A percentile compares a stretch with the other conserved stretches of the same genome.
These are phyloP conservation scores for Forsythia viridissima DNA, from an alignment of 257 asterid genomes.

Conservation along the genomic window DNA sequence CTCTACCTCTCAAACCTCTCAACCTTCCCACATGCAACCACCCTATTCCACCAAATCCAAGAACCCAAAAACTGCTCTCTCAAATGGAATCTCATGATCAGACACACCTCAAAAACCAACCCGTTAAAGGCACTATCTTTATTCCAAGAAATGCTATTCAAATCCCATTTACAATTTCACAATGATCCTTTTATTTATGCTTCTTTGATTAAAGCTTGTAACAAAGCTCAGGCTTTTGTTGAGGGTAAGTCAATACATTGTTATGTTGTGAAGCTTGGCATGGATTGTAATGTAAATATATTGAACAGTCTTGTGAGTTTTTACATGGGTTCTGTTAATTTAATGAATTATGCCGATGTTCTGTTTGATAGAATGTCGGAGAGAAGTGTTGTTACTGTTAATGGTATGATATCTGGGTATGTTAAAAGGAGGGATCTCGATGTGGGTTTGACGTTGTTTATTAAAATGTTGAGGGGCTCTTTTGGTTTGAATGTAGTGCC, in stretches of 20 bases:
- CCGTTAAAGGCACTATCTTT: constrained; percentile 46
- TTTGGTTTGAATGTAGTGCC: constrained; percentile 42
- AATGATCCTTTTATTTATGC: constrained; percentile 51
- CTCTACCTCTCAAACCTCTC: constrained; percentile 36
- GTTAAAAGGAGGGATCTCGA: constrained; percentile 34
- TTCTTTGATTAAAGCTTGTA: constrained; percentile 55
- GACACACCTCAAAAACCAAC: constrained; percentile 40
- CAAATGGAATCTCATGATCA: constrained; percentile 42
- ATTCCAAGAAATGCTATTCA: constrained; percentile 33
- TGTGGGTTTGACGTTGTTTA: constrained; percentile 38
- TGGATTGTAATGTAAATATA: constrained; percentile 43
- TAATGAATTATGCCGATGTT: constrained; percentile 31
- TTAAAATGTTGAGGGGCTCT: constrained; percentile 38
- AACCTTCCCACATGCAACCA: constrained; percentile 27
- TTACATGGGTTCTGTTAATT: constrained; percentile 39
- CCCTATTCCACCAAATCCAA: constrained; percentile 34
- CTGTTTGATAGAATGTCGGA: constrained; percentile 37
- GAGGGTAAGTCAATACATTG: constrained; percentile 55
- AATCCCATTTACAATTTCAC: constrained; percentile 2
- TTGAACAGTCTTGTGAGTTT: constrained; percentile 46
- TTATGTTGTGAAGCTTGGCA: constrained; percentile 41
- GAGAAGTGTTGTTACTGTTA: constrained; percentile 44
- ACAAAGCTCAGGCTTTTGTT: constrained; percentile 33
- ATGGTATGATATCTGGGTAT: constrained; percentile 50
- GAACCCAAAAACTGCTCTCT: constrained; percentile 11